Percentiles rank a stretch among this genome's conserved stretches.
Conservation (phyloP, 139 green algal genomes). For the Prasinococcaceae sp. region DNA sequence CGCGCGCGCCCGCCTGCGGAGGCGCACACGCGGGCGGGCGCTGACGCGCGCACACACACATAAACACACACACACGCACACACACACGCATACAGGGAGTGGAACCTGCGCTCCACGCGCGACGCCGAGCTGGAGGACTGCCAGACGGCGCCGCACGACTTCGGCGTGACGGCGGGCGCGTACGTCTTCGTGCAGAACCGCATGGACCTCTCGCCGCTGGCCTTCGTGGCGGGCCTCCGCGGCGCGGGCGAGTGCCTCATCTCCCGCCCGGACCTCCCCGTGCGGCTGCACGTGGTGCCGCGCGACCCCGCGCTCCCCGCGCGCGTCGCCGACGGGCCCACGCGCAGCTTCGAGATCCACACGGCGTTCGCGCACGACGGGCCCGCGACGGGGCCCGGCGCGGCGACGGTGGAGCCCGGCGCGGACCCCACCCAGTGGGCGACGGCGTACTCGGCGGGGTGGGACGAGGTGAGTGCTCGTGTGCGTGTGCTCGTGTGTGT, state of each 20-base stretch:
- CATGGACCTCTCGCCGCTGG: not conserved
- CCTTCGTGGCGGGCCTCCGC: slow-evolving; percentile 2
- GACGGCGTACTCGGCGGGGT: slow-evolving; percentile 7
- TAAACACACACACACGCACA: no score
- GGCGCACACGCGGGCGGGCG: no score
- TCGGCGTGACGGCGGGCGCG: slow-evolving; percentile 1
- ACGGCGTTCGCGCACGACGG: slow-evolving; percentile 11
- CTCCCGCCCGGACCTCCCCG: not conserved
- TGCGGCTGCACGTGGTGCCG: slow-evolving; percentile 10
- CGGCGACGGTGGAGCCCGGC: not conserved
- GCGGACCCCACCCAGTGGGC: not conserved
- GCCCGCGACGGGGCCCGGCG: not conserved
- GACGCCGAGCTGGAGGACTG: not conserved
- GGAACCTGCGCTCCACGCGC: no score
- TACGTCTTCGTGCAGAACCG: slow-evolving; percentile 12
- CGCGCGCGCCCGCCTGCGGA: no score
- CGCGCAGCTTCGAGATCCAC: slow-evolving; percentile 10
- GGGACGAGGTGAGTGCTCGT: no score
- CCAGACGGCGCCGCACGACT: slow-evolving; percentile 13
- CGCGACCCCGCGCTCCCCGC: not conserved
- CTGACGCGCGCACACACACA: no score
- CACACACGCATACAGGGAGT: no score
- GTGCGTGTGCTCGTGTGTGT: no score
- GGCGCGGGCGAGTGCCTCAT: slow-evolving; percentile 5
- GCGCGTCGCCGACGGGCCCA: not conserved